These are phyloP conservation scores for Globisporangium emineosum DNA, from an alignment of 352 stramenopile species.

Conservation along the genomic window DNA sequence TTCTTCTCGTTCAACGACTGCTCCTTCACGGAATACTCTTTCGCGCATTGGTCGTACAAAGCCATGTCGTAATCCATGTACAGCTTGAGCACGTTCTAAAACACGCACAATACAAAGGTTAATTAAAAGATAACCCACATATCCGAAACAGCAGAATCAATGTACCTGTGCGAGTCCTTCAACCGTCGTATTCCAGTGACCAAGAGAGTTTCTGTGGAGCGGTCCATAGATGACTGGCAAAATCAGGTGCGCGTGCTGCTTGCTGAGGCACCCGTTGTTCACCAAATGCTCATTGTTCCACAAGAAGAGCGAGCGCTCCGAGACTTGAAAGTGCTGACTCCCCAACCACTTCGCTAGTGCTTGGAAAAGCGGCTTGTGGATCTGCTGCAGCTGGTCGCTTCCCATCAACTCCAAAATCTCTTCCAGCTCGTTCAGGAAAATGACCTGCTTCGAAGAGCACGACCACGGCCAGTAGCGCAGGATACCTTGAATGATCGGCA, in stretches of 20 bases:
- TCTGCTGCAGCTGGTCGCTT: constrained; percentile 69
- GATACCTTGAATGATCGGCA: constrained; percentile 93
- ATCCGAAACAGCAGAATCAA: constrained; percentile 1
- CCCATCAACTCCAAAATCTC: constrained; percentile 97
- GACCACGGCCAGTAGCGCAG: constrained; percentile 96
- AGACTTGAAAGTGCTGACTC: constrained; percentile 95
- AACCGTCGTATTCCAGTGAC: constrained; percentile 97
- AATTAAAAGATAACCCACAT: constrained; percentile 4
- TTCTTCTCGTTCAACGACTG: constrained; percentile 64
- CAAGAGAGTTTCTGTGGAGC: constrained; percentile 84
- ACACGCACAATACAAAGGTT: not conserved
- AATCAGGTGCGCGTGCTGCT: constrained; percentile 91
- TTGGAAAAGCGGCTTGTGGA: constrained; percentile 79
- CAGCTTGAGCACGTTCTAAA: constrained; percentile 86
- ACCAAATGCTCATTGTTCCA: constrained; percentile 99
- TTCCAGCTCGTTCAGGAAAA: constrained; percentile 99
- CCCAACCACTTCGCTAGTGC: constrained; percentile 88
- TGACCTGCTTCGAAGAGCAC: constrained; percentile 92
- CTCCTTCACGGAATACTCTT: constrained; percentile 81
- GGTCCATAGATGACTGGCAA: constrained; percentile 94
- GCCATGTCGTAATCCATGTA: constrained; percentile 95
- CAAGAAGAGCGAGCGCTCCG: constrained; percentile 96
- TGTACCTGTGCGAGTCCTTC: constrained; percentile 89
- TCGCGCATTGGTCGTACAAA: constrained; percentile 90
- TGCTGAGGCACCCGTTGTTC: constrained; percentile 92